Conservation (phyloP, 2,329 filamentous ascomycete genomes). For the Aspergillus sp. region DNA sequence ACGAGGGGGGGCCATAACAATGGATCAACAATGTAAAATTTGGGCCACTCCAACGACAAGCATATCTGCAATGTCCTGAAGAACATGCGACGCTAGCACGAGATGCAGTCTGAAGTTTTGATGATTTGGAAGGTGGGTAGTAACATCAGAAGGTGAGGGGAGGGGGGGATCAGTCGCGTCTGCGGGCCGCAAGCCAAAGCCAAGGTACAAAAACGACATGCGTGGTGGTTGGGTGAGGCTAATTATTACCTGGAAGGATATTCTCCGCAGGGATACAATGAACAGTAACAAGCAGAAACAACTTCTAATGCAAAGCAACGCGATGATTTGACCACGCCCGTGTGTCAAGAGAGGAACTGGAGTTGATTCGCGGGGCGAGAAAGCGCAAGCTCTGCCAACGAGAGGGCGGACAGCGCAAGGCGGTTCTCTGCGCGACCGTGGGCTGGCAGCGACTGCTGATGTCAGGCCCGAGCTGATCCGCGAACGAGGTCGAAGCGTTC, state of each 20-base stretch:
- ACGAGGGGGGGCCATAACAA: conserved; percentile 10
- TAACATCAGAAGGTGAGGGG: conserved; percentile 2
- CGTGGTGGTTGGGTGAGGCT: conserved; percentile 13
- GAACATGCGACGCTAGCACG: too few relatives aligned
- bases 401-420: conserved; percentile 11
- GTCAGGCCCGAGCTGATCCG: conserved; percentile 20
- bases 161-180: conserved; percentile 9
- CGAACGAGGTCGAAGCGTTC: conserved; percentile 3
- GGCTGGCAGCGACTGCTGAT: conserved; percentile 18
- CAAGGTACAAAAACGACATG: conserved; percentile 9
- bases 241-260: neutral
- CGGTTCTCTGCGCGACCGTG: conserved; percentile 9
- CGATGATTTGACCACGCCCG: conserved; percentile 11
- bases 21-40: conserved; percentile 2
- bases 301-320: neutral
- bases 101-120: too few relatives aligned
- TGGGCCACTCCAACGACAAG: neutral
- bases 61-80: neutral
- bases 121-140: neutral
- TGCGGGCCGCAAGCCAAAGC: conserved; percentile 10
- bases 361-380: neutral
- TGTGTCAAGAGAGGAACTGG: conserved; percentile 11
- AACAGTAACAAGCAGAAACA: neutral
- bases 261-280: neutral
- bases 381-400: conserved; percentile 14